Conservation (phyloP, 2,329 filamentous ascomycete species). For the Aspergillus floridensis region DNA sequence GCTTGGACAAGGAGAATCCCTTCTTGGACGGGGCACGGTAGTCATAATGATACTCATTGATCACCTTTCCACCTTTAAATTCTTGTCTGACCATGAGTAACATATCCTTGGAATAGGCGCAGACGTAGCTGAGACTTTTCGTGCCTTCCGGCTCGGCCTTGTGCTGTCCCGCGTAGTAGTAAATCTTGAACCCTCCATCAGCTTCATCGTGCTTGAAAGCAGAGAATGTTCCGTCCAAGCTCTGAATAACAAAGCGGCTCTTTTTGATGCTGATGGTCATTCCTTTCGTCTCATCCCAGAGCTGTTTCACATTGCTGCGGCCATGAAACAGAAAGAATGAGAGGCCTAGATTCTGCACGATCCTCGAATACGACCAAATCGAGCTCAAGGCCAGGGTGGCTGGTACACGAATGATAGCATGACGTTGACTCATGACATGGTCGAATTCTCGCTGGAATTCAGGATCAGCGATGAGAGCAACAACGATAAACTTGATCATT, state of each 20-base stretch:
- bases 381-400: conserved; percentile 44
- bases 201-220: conserved; percentile 47
- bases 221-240: conserved; percentile 49
- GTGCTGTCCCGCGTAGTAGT: conserved; percentile 39
- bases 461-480: conserved; percentile 52
- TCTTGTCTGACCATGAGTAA: conserved; percentile 46
- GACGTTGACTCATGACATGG: conserved; percentile 41
- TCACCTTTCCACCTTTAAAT: conserved; percentile 42
- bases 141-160: conserved; percentile 47
- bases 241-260: conserved; percentile 48
- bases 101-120: conserved; percentile 50
- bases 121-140: conserved; percentile 45
- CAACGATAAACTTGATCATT: conserved; percentile 49
- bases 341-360: conserved; percentile 44
- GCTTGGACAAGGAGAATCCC: conserved; percentile 24
- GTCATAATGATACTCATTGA: conserved; percentile 53
- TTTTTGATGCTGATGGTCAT: conserved; percentile 49
- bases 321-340: conserved; percentile 51
- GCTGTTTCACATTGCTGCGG: conserved; percentile 47
- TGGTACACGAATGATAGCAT: conserved; percentile 36
- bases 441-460: conserved; percentile 53
- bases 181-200: conserved; percentile 42
- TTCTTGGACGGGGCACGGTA: conserved; percentile 30
- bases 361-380: conserved; percentile 50
- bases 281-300: conserved; percentile 51